Base-by-base conservation (phyloP, 192 early-diverging fungal species). In the Mortierella hygrophila region DNA sequence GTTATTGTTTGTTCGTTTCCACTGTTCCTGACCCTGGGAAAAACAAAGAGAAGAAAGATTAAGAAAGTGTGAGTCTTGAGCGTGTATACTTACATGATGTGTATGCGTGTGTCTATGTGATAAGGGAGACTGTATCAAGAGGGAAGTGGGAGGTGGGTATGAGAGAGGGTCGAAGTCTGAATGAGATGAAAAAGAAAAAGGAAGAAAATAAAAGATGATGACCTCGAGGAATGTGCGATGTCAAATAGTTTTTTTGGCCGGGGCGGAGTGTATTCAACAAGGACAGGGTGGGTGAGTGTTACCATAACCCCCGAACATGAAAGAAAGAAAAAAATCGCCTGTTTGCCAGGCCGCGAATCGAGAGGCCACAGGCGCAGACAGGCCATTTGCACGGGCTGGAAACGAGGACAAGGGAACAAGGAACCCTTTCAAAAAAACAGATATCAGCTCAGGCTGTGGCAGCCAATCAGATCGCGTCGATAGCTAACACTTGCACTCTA, bases 361-460 rank as follows among this genome's bases (percentile, higher is more conserved):
- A 52, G 49, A 52, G 49, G 16, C 65, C 29, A 32, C 29, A 68
- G 29, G 6, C n/a, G 2, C 18, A 70, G 38, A 42, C 37, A 41
- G 32, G 70, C 70, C 16, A 10, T 74, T 47, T n/a, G 21, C 13
- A 72, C 42, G 23, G 41, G 23, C 38, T 29, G 21, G 40, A n/a
- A 16, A 47, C 76, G 40, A 46, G 49, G 18, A 6, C 20, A 52
- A 52, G 18, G 49, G 65, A 68, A 32, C 26, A 16, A 29, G 65
- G 13, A 10, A 68, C 32, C 23, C 10, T 9, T 40, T 40, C 6
- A 41, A 37, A 63, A 72, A 49, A 80, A 54, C 65, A 80, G 63
- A 55, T 69, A 82, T 82, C 81, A 77, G 81, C 75, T 82, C 76
- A 77, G 81, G 40, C 38, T 46, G 81, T 55, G 75, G 49, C 41